These are phyloP conservation scores for Thelephora aurantiotincta DNA, from an alignment of 768 basidiomycete species.

Conservation along the genomic window DNA sequence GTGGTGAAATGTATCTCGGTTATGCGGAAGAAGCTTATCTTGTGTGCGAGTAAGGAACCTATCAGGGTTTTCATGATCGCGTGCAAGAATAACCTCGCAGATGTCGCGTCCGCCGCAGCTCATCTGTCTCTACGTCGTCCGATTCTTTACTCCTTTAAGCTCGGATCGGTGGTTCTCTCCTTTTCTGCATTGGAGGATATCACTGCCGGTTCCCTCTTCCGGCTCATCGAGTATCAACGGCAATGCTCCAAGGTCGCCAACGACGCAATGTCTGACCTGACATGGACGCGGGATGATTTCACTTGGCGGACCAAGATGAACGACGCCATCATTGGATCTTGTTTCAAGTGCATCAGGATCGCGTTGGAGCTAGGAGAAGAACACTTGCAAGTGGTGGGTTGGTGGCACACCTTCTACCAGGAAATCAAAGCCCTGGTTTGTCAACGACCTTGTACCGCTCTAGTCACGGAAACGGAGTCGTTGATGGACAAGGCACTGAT, in stretches of 20 bases:
- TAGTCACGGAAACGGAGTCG: neutral
- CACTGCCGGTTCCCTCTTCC: neutral
- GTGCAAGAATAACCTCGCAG: neutral
- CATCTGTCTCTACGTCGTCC: constrained; percentile 3
- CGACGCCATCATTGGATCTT: neutral
- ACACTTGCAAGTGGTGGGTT: neutral
- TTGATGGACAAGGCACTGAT: neutral
- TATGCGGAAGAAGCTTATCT: neutral
- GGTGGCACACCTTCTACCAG: neutral
- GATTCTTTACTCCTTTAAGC: neutral
- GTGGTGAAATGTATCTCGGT: neutral
- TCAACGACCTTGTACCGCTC: neutral
- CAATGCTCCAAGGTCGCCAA: neutral
- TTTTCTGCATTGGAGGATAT: neutral
- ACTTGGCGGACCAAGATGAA: neutral
- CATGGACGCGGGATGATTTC: constrained; percentile 1
- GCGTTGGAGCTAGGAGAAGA: neutral
- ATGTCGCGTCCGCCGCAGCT: constrained; percentile 5
- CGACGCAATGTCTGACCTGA: neutral
- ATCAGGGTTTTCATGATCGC: constrained; percentile 1
- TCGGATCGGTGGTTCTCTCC: neutral
- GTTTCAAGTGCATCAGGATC: neutral
- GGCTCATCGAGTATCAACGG: constrained; percentile 2
- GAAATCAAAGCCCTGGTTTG: neutral
- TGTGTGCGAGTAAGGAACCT: neutral